phyloP scores from a whole-genome alignment of 768 basidiomycete species.

The Pleurotus sapidus region DNA sequence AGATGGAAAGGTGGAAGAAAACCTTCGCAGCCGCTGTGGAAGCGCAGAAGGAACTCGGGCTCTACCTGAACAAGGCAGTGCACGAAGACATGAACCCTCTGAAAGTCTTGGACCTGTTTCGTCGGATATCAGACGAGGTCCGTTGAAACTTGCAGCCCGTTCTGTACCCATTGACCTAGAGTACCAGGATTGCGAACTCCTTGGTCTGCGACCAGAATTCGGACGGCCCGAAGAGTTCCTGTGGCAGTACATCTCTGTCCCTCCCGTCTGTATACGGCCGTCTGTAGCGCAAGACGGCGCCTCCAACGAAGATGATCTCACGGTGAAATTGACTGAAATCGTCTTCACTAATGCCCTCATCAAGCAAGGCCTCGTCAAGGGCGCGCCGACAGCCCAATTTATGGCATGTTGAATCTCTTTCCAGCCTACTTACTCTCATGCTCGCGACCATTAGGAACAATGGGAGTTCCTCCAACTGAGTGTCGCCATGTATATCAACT shows the following conservation, averaged over 20 bases:
- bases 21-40: conserved; percentile 81
- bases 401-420: conserved; percentile 53
- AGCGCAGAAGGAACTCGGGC: conserved; percentile 81
- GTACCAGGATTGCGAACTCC: conserved; percentile 85
- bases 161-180: neutral
- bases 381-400: conserved; percentile 82
- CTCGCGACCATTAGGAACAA: conserved; percentile 64
- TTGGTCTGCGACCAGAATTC: conserved; percentile 84
- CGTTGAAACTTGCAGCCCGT: conserved; percentile 5
- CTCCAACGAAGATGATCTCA: conserved; percentile 97
- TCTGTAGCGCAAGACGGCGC: conserved; percentile 98
- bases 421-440: neutral
- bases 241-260: conserved; percentile 99
- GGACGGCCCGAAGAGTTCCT: conserved; percentile 96
- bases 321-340: conserved; percentile 96
- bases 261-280: conserved; percentile 95
- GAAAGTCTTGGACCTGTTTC: conserved; percentile 90
- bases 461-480: conserved; percentile 97
- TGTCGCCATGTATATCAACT: conserved; percentile 98
- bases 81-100: conserved; percentile 94
- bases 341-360: conserved; percentile 93
- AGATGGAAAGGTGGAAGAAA: conserved; percentile 84
- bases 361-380: conserved; percentile 85
- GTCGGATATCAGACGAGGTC: conserved; percentile 89
- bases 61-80: conserved; percentile 83